Evolutionary conservation across 164 flowering plant species (phyloP), one percentile per base, ranked within the genome.

Genomic region (Dillenia suffruticosa): DNA sequence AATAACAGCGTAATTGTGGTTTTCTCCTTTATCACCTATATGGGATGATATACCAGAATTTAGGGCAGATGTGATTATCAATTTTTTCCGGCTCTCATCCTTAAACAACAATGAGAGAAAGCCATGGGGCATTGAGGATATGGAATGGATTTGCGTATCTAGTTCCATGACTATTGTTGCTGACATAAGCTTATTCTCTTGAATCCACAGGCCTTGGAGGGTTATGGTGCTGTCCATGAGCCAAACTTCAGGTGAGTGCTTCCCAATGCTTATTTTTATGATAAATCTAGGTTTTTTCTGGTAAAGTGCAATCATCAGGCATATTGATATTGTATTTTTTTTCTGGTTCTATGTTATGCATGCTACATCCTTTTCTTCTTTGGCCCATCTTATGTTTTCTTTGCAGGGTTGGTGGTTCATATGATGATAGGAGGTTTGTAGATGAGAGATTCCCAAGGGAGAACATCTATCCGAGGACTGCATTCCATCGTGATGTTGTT

Each of bases 1-100:
- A 89, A 87, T 92, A 90, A 90, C 98, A 95, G 98, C 97, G 98
- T 95, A 95, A 95, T 90, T 92, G 97, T 81, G 89, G 97, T 92
- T 92, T 90, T 81, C 85, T 87, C 84, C 87, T 88, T 89, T 85
- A 84, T 81, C 84, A 86, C 92, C 74, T 83, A 77, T 79, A 72
- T 86, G 79, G 96, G 96, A 84, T 94, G 92, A 77, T 84, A 81
- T 75, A 72, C 86, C 66, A 76, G 87, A 87, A 77, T 63, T 77
- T 88, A 85, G 94, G 84, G 82, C 77, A 81, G 85, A 75, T 84
- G 77, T 85, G 88, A 83, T 73, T 83, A 87, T 85, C 76, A 63
- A 72, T 79, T 79, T 84, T 83, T 74, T 64, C 72, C 71, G 87
- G 85, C 81, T 83, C 86, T 83, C 86, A 72, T 73, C 83, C 79